phyloP scores from a whole-genome alignment of 148 eudicot genomes.

The Rheum nobile region DNA sequence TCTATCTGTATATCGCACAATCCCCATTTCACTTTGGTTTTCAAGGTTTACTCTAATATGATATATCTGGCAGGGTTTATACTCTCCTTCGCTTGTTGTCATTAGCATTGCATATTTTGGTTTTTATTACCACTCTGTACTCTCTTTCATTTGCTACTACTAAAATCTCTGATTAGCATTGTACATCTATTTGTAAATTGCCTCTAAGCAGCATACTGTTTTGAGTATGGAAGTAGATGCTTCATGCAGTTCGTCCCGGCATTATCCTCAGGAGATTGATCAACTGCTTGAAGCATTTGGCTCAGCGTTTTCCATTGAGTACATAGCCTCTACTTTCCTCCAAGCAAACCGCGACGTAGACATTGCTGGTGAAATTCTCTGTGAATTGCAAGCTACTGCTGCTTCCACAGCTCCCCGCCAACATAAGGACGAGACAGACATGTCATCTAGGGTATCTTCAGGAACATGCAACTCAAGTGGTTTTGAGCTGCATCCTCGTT shows the following conservation, averaged over 20 bases:
- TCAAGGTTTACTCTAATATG: background rate
- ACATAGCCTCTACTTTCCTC: slow-evolving; percentile 50
- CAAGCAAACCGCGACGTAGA: slow-evolving; percentile 35
- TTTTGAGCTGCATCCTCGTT: background rate
- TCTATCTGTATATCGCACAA: too few species aligned
- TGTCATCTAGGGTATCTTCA: background rate
- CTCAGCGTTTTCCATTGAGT: slow-evolving; percentile 44
- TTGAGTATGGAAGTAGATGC: slow-evolving; percentile 19
- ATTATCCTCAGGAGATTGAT: slow-evolving; percentile 35
- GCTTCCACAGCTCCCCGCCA: slow-evolving; percentile 15
- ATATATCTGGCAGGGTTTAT: background rate
- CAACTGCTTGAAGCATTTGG: slow-evolving; percentile 57
- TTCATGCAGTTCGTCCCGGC: slow-evolving; percentile 18
- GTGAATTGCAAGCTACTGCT: slow-evolving; percentile 21
- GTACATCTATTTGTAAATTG: background rate
- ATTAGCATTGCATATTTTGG: background rate
- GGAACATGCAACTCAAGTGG: background rate
- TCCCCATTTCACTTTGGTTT: background rate
- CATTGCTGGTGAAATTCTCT: slow-evolving; percentile 41
- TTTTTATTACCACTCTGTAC: background rate
- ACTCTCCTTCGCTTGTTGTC: background rate
- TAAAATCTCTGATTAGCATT: background rate
- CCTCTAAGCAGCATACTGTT: background rate
- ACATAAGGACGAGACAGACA: slow-evolving; percentile 18
- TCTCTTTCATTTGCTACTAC: background rate